Percentiles rank a stretch among this genome's conserved stretches.
Evolutionary conservation across 352 stramenopile genomes (phyloP).

Genomic region (Discostella stelligera): DNA sequence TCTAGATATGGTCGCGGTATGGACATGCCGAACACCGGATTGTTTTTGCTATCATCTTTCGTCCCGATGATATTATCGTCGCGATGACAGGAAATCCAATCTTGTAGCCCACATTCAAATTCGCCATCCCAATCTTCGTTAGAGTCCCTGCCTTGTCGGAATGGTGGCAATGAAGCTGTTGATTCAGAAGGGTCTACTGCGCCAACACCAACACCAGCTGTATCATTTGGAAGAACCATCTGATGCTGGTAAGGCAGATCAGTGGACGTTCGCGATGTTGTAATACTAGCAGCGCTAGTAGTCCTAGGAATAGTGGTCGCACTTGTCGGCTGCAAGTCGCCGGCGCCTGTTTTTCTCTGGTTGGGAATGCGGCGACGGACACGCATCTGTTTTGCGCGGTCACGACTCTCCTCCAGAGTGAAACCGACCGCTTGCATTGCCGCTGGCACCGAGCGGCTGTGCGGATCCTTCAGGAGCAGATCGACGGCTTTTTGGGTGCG

Average conservation of each 20-base stretch:
- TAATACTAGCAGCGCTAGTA: too few relatives aligned
- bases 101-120: not conserved
- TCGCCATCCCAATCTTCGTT: not conserved
- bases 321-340: not conserved
- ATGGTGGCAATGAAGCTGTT: not conserved
- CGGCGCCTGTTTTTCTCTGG: not conserved
- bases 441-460: not conserved
- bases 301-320: too few relatives aligned
- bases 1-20: slow-evolving; percentile 15
- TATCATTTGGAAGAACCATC: too few relatives aligned
- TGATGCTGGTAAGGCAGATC: too few relatives aligned
- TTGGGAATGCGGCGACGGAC: not conserved
- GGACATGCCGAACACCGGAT: not conserved
- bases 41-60: not conserved
- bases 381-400: not conserved
- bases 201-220: too few relatives aligned
- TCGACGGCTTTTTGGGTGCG: slow-evolving; percentile 9
- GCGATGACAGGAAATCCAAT: not conserved
- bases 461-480: not conserved
- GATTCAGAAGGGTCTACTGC: too few relatives aligned
- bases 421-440: slow-evolving; percentile 11
- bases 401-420: not conserved
- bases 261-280: too few relatives aligned
- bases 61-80: not conserved
- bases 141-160: too few relatives aligned